phyloP scores from a whole-genome alignment of 192 early-diverging fungal species.

The Gaertneriomyces semiglobifer region DNA sequence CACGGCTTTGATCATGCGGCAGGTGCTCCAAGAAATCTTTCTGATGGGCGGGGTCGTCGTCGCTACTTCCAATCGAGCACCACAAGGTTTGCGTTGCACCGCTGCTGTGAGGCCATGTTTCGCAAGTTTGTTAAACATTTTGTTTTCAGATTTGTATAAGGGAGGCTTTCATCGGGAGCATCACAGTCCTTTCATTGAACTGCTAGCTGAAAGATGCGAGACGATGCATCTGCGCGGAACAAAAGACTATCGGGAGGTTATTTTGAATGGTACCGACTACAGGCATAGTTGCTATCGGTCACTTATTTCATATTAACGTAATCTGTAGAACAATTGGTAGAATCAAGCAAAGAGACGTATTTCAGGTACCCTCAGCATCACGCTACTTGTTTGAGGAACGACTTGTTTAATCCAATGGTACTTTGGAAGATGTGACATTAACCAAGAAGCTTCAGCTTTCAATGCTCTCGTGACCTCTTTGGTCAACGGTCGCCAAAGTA shows the following conservation, averaged over 20 bases:
- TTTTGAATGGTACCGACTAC: slow-evolving; percentile 18
- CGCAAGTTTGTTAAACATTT: not conserved
- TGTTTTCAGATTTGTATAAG: slow-evolving; percentile 67
- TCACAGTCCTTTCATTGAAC: slow-evolving; percentile 85
- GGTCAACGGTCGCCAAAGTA: slow-evolving; percentile 8
- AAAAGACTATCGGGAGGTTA: slow-evolving; percentile 16
- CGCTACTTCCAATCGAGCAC: slow-evolving; percentile 88
- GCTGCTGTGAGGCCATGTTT: not conserved
- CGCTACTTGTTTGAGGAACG: too few species aligned
- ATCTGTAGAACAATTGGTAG: too few species aligned
- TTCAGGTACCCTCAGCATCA: too few species aligned
- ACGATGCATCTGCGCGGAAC: slow-evolving; percentile 35
- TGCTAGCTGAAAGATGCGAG: slow-evolving; percentile 73
- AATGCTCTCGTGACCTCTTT: slow-evolving; percentile 5
- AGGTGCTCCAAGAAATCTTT: slow-evolving; percentile 69
- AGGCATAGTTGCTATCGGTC: not conserved
- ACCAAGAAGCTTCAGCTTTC: not conserved
- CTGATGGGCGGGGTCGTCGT: slow-evolving; percentile 78
- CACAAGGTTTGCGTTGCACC: slow-evolving; percentile 48
- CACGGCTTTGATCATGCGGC: slow-evolving; percentile 84
- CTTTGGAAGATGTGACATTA: too few species aligned
- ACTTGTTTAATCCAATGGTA: too few species aligned
- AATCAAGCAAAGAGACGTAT: too few species aligned
- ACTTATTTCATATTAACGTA: too few species aligned
- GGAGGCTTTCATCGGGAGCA: slow-evolving; percentile 90